A percentile compares a stretch with the other conserved stretches of the same genome.
phyloP scores from a whole-genome alignment of 192 early-diverging fungal species.

The Pecoramyces ruminantium region DNA sequence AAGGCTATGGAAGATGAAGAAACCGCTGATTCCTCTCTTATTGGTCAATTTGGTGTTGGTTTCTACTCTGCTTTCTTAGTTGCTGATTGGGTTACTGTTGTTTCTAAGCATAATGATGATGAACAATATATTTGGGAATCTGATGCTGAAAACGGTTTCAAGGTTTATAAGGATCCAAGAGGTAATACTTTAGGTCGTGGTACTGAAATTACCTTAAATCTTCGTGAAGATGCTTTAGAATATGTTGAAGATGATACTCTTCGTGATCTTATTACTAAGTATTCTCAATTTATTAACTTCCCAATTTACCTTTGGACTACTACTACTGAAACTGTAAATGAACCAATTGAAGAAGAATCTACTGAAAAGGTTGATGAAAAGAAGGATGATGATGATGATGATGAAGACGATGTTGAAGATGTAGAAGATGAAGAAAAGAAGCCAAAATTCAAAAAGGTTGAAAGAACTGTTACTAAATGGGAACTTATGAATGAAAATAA shows the following conservation, averaged over 20 bases:
- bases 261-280: slow-evolving; percentile 55
- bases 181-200: slow-evolving; percentile 84
- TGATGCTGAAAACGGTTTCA: slow-evolving; percentile 74
- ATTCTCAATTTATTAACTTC: slow-evolving; percentile 96
- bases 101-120: slow-evolving; percentile 72
- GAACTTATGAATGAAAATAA: slow-evolving; percentile 76
- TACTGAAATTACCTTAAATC: slow-evolving; percentile 76
- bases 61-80: slow-evolving; percentile 97
- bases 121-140: slow-evolving; percentile 92
- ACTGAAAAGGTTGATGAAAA: slow-evolving; percentile 6
- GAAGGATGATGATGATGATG: slow-evolving; percentile 6
- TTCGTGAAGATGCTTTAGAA: slow-evolving; percentile 75
- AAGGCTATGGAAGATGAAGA: slow-evolving; percentile 43
- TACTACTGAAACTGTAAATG: slow-evolving; percentile 37
- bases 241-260: slow-evolving; percentile 58
- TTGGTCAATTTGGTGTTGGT: slow-evolving; percentile 98
- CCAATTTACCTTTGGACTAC: slow-evolving; percentile 73
- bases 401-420: slow-evolving; percentile 24
- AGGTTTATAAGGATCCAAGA: slow-evolving; percentile 72
- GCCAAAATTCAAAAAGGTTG: slow-evolving; percentile 35
- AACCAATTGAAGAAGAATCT: slow-evolving; percentile 21
- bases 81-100: slow-evolving; percentile 84
- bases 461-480: slow-evolving; percentile 40
- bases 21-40: slow-evolving; percentile 27
- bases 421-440: slow-evolving; percentile 14